Evolutionary conservation across 495 filamentous ascomycete genomes (phyloP), one percentile per base, ranked within the genome.

Genomic region (Hypomontagnella submonticulosa): DNA sequence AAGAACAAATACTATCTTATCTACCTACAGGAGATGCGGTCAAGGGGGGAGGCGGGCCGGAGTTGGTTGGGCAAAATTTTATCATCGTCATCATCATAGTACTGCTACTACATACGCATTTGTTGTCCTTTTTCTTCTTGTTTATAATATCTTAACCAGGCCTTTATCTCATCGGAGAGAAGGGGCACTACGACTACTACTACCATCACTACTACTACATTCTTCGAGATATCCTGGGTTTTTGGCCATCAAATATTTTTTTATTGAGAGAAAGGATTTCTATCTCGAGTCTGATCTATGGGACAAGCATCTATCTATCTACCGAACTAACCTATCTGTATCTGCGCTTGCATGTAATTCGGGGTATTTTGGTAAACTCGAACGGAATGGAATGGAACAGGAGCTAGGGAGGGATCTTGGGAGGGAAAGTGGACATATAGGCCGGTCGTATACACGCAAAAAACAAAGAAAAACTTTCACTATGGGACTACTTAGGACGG

Each of bases 61-160:
- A 68, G 65, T 68, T 55, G 65, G 65, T 59, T 68, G 53, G 65
- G 58, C 41, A 68, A 68, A 68, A 63, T 42, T n/a, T 60, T 27
- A 27, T 27, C 23, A 27, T 27, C 23, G 23, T 27, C 23, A 27
- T 27, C 23, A 27, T 27, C 23, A 55, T 56, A 33, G 42, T 49
- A 16, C 15, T 19, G 54, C 13, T 20, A 47, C 30, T 42, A 63
- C 41, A 62, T 61, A n/a, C n/a, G 41, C 36, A 16, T 15, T 47
- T 56, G 44, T 46, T 53, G 30, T 38, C 47, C 36, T 49, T 37
- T 42, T 13, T 54, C 4, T 50, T 43, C 43, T 55, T 65, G 55
- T 59, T 65, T 57, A 65, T 65, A 64, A 54, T 15, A 15, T 55
- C 30, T 59, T 38, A 20, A 44, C 20, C 41, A 12, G 47, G 42